Evolutionary conservation across 2,329 filamentous ascomycete genomes (phyloP).

Genomic region (Cryphonectria naterciae): DNA sequence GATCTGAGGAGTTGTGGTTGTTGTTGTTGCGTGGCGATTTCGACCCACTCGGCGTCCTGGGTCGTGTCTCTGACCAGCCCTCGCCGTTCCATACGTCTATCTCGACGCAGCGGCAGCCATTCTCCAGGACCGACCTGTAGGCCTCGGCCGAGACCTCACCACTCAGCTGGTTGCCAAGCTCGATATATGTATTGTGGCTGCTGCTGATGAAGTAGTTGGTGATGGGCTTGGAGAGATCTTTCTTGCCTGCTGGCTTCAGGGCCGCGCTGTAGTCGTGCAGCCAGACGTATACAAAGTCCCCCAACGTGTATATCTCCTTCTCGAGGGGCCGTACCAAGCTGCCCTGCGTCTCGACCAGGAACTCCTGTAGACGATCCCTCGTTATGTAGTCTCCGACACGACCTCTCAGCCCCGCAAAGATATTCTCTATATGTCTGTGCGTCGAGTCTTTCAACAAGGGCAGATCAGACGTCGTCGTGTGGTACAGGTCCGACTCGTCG

Average conservation of each 20-base stretch:
- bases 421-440: constrained; percentile 49
- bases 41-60: constrained; percentile 40
- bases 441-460: constrained; percentile 54
- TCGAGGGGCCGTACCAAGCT: constrained; percentile 43
- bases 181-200: constrained; percentile 90
- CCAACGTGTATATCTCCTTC: constrained; percentile 48
- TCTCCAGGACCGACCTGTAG: constrained; percentile 75
- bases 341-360: constrained; percentile 56
- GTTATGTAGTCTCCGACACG: constrained; percentile 33
- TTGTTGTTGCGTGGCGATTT: constrained; percentile 39
- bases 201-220: constrained; percentile 94
- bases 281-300: constrained; percentile 57
- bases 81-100: constrained; percentile 93
- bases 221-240: constrained; percentile 69
- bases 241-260: constrained; percentile 46
- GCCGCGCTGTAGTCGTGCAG: constrained; percentile 49
- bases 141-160: constrained; percentile 77
- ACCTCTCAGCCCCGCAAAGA: constrained; percentile 52
- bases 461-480: constrained; percentile 31
- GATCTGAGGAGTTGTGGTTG: neutral
- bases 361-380: constrained; percentile 48
- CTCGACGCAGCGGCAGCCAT: constrained; percentile 87
- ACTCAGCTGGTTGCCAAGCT: constrained; percentile 80
- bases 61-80: constrained; percentile 34
- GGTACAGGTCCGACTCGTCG: constrained; percentile 20